A percentile compares a stretch with the other conserved stretches of the same genome.
Evolutionary conservation across 2,329 filamentous ascomycete species (phyloP).

Genomic region (Fusarium sp.): DNA sequence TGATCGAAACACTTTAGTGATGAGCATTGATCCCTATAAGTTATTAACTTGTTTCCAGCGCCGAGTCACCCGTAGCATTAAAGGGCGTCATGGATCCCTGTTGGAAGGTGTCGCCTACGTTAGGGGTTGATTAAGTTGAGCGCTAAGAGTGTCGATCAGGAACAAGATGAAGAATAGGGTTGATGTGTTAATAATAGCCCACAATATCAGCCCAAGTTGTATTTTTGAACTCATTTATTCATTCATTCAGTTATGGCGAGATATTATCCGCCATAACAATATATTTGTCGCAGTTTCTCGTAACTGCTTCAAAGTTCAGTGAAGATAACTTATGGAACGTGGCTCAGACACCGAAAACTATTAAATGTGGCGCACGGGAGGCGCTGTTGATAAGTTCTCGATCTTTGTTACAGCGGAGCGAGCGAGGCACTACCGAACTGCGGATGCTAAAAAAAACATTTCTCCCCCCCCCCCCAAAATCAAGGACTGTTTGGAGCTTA

Average conservation of each 20-base stretch:
- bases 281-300: neutral
- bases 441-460: slow-evolving; percentile 23
- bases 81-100: slow-evolving; percentile 20
- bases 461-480: neutral
- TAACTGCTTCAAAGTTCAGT: neutral
- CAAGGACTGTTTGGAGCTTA: slow-evolving; percentile 1
- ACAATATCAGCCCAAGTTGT: neutral
- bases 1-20: slow-evolving; percentile 1
- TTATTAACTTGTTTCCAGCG: neutral
- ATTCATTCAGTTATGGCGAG: neutral
- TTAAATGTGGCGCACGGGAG: slow-evolving; percentile 18
- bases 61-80: neutral
- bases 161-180: slow-evolving; percentile 14
- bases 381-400: slow-evolving; percentile 5
- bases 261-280: neutral
- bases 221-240: neutral
- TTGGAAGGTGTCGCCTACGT: slow-evolving; percentile 10
- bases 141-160: slow-evolving; percentile 35
- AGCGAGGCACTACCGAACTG: slow-evolving; percentile 21
- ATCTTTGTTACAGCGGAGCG: neutral
- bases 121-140: slow-evolving; percentile 21
- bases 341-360: neutral
- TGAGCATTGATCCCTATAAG: neutral
- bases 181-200: neutral
- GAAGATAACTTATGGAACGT: neutral